These are phyloP conservation scores for Apocynum venetum DNA, from an alignment of 257 asterid genomes.

Conservation along the genomic window DNA sequence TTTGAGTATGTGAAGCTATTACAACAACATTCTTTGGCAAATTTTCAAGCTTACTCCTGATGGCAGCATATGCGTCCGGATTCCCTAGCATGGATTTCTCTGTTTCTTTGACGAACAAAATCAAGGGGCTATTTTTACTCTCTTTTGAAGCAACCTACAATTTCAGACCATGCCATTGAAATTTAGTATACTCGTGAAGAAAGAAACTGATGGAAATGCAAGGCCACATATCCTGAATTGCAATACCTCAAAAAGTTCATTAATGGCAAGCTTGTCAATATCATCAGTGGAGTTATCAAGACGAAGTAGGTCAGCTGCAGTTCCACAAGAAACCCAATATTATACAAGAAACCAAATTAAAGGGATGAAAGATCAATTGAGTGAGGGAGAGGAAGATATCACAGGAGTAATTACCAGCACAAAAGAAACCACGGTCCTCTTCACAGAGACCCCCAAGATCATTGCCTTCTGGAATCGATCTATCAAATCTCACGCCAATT, in stretches of 20 bases:
- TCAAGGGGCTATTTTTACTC: slow-evolving; percentile 77
- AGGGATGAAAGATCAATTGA: not conserved
- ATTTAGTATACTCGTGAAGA: slow-evolving; percentile 1
- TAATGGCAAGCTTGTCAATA: slow-evolving; percentile 61
- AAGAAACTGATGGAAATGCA: not conserved
- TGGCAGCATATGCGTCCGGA: slow-evolving; percentile 60
- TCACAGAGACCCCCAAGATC: slow-evolving; percentile 90
- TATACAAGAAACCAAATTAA: not conserved
- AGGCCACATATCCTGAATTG: not conserved
- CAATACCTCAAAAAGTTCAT: slow-evolving; percentile 79
- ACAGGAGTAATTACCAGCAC: slow-evolving; percentile 50
- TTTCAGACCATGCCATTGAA: slow-evolving; percentile 14
- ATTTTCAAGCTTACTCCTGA: slow-evolving; percentile 72
- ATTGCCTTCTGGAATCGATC: slow-evolving; percentile 72
- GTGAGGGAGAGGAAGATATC: slow-evolving; percentile 1
- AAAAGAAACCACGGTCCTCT: slow-evolving; percentile 83
- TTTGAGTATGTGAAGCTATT: slow-evolving; percentile 73
- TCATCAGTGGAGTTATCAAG: slow-evolving; percentile 69
- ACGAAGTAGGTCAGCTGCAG: slow-evolving; percentile 62
- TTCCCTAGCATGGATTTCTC: slow-evolving; percentile 81
- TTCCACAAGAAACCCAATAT: not conserved
- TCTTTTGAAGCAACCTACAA: slow-evolving; percentile 58
- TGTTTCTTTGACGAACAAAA: slow-evolving; percentile 87
- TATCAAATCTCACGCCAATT: slow-evolving; percentile 88
- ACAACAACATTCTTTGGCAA: slow-evolving; percentile 79